Evolutionary conservation across 192 early-diverging fungal genomes (phyloP), one percentile per base, ranked within the genome.

Genomic region (Gorgonomyces haynaldii): DNA sequence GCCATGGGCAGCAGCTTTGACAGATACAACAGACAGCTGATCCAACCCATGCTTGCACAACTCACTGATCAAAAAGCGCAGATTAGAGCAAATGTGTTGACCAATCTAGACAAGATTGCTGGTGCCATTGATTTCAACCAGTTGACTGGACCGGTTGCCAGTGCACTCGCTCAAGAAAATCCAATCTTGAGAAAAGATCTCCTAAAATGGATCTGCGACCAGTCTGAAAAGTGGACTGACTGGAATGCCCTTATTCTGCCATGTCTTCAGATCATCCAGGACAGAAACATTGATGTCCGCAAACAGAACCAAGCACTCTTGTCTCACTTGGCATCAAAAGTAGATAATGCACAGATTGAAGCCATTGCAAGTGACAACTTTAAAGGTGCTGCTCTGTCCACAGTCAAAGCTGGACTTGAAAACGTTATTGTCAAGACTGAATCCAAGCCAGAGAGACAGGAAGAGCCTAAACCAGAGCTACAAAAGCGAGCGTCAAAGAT

Each of bases 41-140:
- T 82, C 21, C 57, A 70, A 1, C 73, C 81, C 2, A 81, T 94
- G 3, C 74, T 82, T 1, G 64, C 75, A 2, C 77, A 84, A 5
- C 55, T 98, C 27, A 76, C 79, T 0, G 96, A 98, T 69, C 86
- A 96, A 50, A 98, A 98, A 54, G 76, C 80, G 0, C 85, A 88
- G 32, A 79, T 96, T 10, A 76, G 96, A 7, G 60, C 61, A 0
- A 81, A 85, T 1, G 87, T 84, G 5, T 52, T 95, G 3, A 64
- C 71, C 7, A 72, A 84, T 6, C 53, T 98, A 34, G 80, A 82
- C 0, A 78, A 79, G 9, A 71, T 91, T 55, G 68, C 69, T 25
- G 67, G 65, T n/a, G 82, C 81, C 17, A 72, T 67, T 26, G 73
- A 76, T 0, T 47, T 98, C 13, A 89, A 92, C 29, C 53, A 70